phyloP scores from a whole-genome alignment of 345 rosid genomes.

The Microthlaspi erraticum region DNA sequence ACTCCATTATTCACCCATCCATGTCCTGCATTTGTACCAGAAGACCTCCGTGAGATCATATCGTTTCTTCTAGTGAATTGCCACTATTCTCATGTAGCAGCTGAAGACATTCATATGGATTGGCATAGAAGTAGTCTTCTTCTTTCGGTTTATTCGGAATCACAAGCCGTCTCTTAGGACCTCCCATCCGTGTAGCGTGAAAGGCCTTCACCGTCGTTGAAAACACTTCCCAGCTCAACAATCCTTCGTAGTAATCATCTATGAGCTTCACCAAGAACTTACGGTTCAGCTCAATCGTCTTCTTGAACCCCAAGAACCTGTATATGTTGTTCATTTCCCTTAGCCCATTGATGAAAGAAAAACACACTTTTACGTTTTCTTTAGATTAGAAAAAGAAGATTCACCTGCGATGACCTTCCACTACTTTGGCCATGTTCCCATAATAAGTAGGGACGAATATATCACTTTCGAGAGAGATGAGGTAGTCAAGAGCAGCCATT shows the following conservation, averaged over 20 bases:
- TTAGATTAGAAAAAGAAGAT: not conserved
- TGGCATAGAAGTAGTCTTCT: slow-evolving; percentile 94
- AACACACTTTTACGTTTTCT: not conserved
- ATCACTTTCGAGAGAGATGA: slow-evolving; percentile 92
- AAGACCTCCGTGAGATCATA: slow-evolving; percentile 33
- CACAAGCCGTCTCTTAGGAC: slow-evolving; percentile 62
- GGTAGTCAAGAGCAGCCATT: slow-evolving; percentile 96
- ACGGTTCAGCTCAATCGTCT: slow-evolving; percentile 77
- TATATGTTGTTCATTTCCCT: not conserved
- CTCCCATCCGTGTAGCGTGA: slow-evolving; percentile 76
- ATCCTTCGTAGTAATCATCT: slow-evolving; percentile 68
- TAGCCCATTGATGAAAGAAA: too few species aligned
- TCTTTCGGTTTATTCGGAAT: slow-evolving; percentile 86
- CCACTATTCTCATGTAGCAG: slow-evolving; percentile 47
- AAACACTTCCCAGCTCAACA: slow-evolving; percentile 81
- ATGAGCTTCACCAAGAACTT: slow-evolving; percentile 79
- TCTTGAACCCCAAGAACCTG: slow-evolving; percentile 92
- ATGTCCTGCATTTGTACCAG: slow-evolving; percentile 30
- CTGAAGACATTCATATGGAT: slow-evolving; percentile 91
- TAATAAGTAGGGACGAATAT: slow-evolving; percentile 93
- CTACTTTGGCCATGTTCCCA: slow-evolving; percentile 99
- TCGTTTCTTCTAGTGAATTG: slow-evolving; percentile 31
- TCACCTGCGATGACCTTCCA: slow-evolving; percentile 98
- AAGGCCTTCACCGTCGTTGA: slow-evolving; percentile 72
- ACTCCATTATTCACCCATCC: slow-evolving; percentile 28